Percentiles rank a stretch among this genome's conserved stretches.
These are phyloP conservation scores for Amanita thiersii DNA, from an alignment of 768 basidiomycete genomes.

Conservation along the genomic window DNA sequence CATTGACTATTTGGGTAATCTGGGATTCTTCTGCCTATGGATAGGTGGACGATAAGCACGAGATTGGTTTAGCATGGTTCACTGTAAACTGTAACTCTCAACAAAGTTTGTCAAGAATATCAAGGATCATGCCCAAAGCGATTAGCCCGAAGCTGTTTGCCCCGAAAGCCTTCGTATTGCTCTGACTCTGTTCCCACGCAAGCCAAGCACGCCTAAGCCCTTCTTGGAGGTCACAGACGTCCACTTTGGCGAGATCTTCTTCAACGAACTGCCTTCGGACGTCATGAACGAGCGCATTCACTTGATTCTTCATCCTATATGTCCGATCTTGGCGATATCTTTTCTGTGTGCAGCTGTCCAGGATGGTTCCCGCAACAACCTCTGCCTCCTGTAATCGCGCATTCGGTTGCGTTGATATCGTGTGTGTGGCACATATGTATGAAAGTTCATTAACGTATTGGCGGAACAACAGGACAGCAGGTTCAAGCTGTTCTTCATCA, in stretches of 20 bases:
- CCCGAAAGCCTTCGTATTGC: slow-evolving; percentile 34
- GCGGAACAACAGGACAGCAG: slow-evolving; percentile 30
- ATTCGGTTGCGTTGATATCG: slow-evolving; percentile 48
- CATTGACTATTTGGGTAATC: no score
- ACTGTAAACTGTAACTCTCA: not conserved
- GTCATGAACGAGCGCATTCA: slow-evolving; percentile 41
- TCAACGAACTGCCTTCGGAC: slow-evolving; percentile 31
- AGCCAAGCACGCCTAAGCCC: slow-evolving; percentile 51
- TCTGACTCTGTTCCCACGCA: slow-evolving; percentile 52
- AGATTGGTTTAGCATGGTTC: no score
- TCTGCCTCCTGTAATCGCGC: slow-evolving; percentile 62
- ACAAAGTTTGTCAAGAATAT: slow-evolving; percentile 38
- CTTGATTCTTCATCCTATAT: slow-evolving; percentile 55
- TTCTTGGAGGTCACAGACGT: slow-evolving; percentile 25
- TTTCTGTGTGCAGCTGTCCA: slow-evolving; percentile 59
- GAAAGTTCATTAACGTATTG: slow-evolving; percentile 57
- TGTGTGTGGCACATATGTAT: slow-evolving; percentile 65
- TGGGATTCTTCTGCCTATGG: no score
- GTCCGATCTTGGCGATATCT: slow-evolving; percentile 51
- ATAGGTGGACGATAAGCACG: no score
- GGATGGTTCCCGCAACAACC: slow-evolving; percentile 65
- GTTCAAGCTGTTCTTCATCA: slow-evolving; percentile 19
- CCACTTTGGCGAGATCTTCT: slow-evolving; percentile 13
- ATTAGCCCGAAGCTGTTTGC: slow-evolving; percentile 64
- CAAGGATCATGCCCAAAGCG: slow-evolving; percentile 49